phyloP scores from a whole-genome alignment of 345 rosid genomes.

The Salix koriyanagi region DNA sequence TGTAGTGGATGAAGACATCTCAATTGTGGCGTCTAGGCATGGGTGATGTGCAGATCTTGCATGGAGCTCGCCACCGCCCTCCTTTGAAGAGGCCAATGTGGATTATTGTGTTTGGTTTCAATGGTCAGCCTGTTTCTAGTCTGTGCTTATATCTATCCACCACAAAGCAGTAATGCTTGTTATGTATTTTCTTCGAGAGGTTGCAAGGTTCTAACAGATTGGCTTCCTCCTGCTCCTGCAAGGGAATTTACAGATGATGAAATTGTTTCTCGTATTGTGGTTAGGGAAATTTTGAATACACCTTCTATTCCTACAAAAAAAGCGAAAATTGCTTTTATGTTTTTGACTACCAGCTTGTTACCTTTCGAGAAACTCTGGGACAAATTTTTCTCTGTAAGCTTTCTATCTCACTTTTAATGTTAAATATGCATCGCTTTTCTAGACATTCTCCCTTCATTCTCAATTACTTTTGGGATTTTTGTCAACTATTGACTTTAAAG shows the following conservation, averaged over 20 bases:
- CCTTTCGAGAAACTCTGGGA: constrained; percentile 98
- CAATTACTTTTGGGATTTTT: neutral
- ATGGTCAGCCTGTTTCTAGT: constrained; percentile 68
- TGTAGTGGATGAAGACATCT: constrained; percentile 52
- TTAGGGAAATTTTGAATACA: constrained; percentile 55
- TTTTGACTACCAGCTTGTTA: constrained; percentile 74
- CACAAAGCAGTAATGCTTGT: constrained; percentile 62
- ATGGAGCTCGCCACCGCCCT: constrained; percentile 62
- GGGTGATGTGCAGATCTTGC: constrained; percentile 60
- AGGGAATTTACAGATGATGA: constrained; percentile 81
- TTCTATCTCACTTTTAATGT: neutral
- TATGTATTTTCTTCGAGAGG: constrained; percentile 77
- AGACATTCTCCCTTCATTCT: neutral
- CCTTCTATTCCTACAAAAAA: constrained; percentile 48
- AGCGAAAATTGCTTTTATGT: constrained; percentile 87
- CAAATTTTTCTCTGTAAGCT: constrained; percentile 65
- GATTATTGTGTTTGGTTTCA: constrained; percentile 69
- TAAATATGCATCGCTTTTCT: neutral
- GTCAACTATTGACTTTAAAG: neutral
- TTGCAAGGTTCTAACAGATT: constrained; percentile 67
- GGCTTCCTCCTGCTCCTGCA: constrained; percentile 88
- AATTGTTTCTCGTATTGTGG: constrained; percentile 65
- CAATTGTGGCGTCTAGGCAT: constrained; percentile 71
- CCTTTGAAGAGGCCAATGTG: constrained; percentile 73
- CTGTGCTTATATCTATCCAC: constrained; percentile 77